Percentiles rank a stretch among this genome's conserved stretches.
Conservation (phyloP, 352 stramenopile species). For the Phytophthora pluvialis region DNA sequence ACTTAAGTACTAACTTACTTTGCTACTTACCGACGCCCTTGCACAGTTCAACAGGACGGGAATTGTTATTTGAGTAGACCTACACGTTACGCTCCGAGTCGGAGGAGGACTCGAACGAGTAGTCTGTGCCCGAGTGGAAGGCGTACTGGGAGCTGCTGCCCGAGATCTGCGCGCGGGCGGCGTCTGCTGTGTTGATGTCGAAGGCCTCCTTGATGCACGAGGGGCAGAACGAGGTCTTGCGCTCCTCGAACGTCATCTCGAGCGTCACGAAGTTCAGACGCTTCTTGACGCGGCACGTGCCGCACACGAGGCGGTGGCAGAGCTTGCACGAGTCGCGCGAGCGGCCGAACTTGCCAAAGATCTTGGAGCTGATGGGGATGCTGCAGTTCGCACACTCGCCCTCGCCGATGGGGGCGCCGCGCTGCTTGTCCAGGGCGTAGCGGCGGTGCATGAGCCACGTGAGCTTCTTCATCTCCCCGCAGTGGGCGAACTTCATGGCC, state of each 20-base stretch:
- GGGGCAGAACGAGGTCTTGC: slow-evolving; percentile 42
- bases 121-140: slow-evolving; percentile 37
- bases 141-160: slow-evolving; percentile 34
- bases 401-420: slow-evolving; percentile 27
- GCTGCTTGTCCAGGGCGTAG: slow-evolving; percentile 34
- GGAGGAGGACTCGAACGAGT: slow-evolving; percentile 43
- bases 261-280: slow-evolving; percentile 44
- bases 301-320: slow-evolving; percentile 41
- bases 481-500: slow-evolving; percentile 37
- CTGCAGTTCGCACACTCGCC: slow-evolving; percentile 41
- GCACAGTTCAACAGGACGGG: slow-evolving; percentile 3
- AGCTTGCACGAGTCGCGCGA: slow-evolving; percentile 46
- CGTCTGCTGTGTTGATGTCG: slow-evolving; percentile 38
- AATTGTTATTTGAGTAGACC: slow-evolving; percentile 22
- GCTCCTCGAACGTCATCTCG: slow-evolving; percentile 47
- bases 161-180: slow-evolving; percentile 36
- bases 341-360: slow-evolving; percentile 39
- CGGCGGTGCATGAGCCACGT: slow-evolving; percentile 47
- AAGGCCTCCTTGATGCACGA: slow-evolving; percentile 45
- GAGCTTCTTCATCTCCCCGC: slow-evolving; percentile 51
- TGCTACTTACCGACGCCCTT: slow-evolving; percentile 1
- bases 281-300: slow-evolving; percentile 45
- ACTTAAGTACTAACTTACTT: slow-evolving; percentile 1
- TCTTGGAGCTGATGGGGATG: slow-evolving; percentile 39
- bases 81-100: slow-evolving; percentile 36